These are phyloP conservation scores for Alternaria alternata DNA, from an alignment of 2,329 filamentous ascomycete species.

Conservation along the genomic window DNA sequence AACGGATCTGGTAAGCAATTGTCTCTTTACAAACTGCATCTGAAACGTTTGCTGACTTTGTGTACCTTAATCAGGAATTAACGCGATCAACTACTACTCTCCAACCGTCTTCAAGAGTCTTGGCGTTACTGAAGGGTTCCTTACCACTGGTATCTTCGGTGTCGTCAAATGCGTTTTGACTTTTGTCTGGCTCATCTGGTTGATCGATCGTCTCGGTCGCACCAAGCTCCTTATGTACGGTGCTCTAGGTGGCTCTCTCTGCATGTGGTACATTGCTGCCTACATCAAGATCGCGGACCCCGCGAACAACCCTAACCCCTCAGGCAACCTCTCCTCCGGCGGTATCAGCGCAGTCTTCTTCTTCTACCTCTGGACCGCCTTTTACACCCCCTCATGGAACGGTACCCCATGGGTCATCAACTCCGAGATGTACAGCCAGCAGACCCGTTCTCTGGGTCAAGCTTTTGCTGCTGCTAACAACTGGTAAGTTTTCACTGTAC, in stretches of 20 bases:
- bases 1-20: conserved; percentile 58
- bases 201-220: conserved; percentile 72
- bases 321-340: conserved; percentile 50
- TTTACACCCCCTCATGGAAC: conserved; percentile 76
- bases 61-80: conserved; percentile 64
- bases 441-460: conserved; percentile 70
- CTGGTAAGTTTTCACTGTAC: conserved; percentile 58
- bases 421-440: conserved; percentile 76
- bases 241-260: conserved; percentile 66
- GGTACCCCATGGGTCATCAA: conserved; percentile 80
- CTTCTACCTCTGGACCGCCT: conserved; percentile 77
- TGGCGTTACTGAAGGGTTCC: conserved; percentile 66
- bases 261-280: conserved; percentile 70
- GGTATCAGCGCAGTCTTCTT: conserved; percentile 72
- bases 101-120: conserved; percentile 74
- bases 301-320: conserved; percentile 38
- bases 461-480: conserved; percentile 62
- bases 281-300: conserved; percentile 65
- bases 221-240: conserved; percentile 71
- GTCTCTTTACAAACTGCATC: conserved; percentile 46
- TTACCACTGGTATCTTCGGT: conserved; percentile 66
- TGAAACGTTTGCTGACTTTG: neutral
- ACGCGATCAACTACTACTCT: conserved; percentile 78
- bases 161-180: conserved; percentile 69
- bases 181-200: conserved; percentile 72